Percentiles rank a stretch among this genome's conserved stretches.
Conservation (phyloP, 2,329 filamentous ascomycete species). For the Fusarium zealandicum region DNA sequence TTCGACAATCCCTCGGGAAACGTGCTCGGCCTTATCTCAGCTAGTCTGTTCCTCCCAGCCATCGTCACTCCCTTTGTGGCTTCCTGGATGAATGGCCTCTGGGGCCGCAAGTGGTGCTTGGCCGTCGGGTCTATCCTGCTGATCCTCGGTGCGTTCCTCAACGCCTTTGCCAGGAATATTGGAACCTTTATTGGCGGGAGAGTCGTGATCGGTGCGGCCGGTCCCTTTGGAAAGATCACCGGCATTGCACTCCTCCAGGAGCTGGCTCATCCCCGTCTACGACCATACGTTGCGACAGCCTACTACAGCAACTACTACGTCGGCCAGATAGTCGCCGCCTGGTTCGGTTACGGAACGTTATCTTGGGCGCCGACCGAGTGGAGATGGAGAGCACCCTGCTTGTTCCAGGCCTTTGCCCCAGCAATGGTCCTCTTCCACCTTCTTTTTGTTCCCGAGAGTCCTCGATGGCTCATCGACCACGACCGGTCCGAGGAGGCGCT, state of each 20-base stretch:
- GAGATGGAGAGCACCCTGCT: constrained; percentile 27
- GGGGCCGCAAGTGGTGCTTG: constrained; percentile 28
- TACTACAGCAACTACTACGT: constrained; percentile 30
- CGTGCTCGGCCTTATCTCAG: constrained; percentile 18
- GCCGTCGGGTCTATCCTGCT: constrained; percentile 10
- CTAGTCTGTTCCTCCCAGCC: constrained; percentile 24
- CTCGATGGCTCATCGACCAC: constrained; percentile 48
- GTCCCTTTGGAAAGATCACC: constrained; percentile 19
- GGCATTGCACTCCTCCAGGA: constrained; percentile 26
- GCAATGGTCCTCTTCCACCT: constrained; percentile 21
- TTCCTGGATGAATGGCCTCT: constrained; percentile 18
- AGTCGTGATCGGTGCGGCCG: constrained; percentile 20
- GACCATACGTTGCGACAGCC: constrained; percentile 19
- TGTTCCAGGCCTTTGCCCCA: constrained; percentile 28
- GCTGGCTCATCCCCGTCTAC: constrained; percentile 23
- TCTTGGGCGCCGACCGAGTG: constrained; percentile 17
- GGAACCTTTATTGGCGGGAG: constrained; percentile 17
- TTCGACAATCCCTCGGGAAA: constrained; percentile 24
- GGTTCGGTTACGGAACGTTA: constrained; percentile 21
- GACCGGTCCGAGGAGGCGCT: constrained; percentile 47
- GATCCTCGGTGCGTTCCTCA: constrained; percentile 19
- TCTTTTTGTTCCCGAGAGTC: constrained; percentile 51
- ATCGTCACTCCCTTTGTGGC: constrained; percentile 26
- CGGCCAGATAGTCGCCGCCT: constrained; percentile 22
- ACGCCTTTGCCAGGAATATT: constrained; percentile 20